phyloP scores from a whole-genome alignment of 768 basidiomycete species.

The Paxillus involutus region DNA sequence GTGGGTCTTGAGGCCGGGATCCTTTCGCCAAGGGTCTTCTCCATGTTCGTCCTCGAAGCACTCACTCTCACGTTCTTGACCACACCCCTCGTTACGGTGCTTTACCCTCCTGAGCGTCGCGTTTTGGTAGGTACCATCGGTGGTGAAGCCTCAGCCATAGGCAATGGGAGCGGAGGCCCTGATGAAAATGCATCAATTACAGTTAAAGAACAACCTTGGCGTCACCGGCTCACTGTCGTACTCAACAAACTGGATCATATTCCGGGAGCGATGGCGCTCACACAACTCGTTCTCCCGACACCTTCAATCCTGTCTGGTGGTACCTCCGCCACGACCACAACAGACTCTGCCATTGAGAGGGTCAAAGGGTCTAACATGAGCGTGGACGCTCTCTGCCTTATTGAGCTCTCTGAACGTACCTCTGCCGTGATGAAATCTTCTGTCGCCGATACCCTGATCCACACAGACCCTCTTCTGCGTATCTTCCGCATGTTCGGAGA shows the following conservation, averaged over 20 bases:
- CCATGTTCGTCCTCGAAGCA: conserved; percentile 93
- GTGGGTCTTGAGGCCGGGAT: conserved; percentile 85
- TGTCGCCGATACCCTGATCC: conserved; percentile 64
- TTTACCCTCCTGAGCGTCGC: conserved; percentile 69
- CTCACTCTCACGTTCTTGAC: conserved; percentile 84
- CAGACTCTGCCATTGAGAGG: conserved; percentile 1
- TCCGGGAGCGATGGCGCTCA: conserved; percentile 85
- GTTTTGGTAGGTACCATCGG: conserved; percentile 46
- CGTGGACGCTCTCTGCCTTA: conserved; percentile 80
- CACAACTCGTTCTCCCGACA: conserved; percentile 69
- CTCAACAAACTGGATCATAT: conserved; percentile 90
- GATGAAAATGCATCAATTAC: conserved; percentile 7
- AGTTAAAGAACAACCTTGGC: conserved; percentile 33
- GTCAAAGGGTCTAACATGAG: conserved; percentile 31
- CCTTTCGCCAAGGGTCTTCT: conserved; percentile 75
- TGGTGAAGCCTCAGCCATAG: conserved; percentile 13
- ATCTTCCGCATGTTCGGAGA: conserved; percentile 79
- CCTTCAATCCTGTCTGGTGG: conserved; percentile 6
- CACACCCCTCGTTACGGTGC: conserved; percentile 64
- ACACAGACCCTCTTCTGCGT: conserved; percentile 68
- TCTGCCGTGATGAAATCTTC: conserved; percentile 67
- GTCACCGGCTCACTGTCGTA: conserved; percentile 75
- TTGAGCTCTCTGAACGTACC: conserved; percentile 74
- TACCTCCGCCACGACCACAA: conserved; percentile 12
- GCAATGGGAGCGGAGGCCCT: conserved; percentile 30